These are phyloP conservation scores for Thalia dealbata DNA, from an alignment of 176 grass and related monocot species.

Conservation along the genomic window DNA sequence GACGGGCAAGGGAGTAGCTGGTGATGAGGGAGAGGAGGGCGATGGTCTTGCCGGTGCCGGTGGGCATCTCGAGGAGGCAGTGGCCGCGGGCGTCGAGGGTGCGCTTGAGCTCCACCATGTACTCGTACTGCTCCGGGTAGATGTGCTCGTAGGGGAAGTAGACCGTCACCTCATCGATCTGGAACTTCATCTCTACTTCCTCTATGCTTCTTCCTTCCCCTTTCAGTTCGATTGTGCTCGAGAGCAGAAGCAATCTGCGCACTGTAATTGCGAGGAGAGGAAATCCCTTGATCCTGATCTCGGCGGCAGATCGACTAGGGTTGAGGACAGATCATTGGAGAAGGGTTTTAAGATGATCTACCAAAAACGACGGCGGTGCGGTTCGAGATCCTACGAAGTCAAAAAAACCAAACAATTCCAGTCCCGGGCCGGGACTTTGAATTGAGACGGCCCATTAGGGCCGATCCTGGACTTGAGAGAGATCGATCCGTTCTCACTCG, in stretches of 20 bases:
- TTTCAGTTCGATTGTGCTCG: not conserved
- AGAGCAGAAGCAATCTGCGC: not conserved
- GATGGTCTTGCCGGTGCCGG: slow-evolving; percentile 89
- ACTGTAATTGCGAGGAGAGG: not conserved
- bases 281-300: not conserved
- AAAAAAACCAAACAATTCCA: too few species aligned
- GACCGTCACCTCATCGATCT: slow-evolving; percentile 57
- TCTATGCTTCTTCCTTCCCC: not conserved
- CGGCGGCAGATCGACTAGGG: not conserved
- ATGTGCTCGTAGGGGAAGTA: slow-evolving; percentile 87
- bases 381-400: too few species aligned
- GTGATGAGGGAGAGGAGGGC: slow-evolving; percentile 77
- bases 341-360: too few species aligned
- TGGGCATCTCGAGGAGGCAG: slow-evolving; percentile 91
- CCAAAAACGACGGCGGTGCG: too few species aligned
- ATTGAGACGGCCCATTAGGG: too few species aligned
- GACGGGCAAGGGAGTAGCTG: slow-evolving; percentile 57
- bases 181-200: slow-evolving; percentile 38
- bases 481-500: too few species aligned
- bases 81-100: slow-evolving; percentile 83
- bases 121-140: slow-evolving; percentile 89
- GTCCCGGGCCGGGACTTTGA: too few species aligned
- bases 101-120: slow-evolving; percentile 94
- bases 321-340: not conserved
- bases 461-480: too few species aligned